phyloP scores from a whole-genome alignment of 768 basidiomycete species.

The Sarcodon sp. region DNA sequence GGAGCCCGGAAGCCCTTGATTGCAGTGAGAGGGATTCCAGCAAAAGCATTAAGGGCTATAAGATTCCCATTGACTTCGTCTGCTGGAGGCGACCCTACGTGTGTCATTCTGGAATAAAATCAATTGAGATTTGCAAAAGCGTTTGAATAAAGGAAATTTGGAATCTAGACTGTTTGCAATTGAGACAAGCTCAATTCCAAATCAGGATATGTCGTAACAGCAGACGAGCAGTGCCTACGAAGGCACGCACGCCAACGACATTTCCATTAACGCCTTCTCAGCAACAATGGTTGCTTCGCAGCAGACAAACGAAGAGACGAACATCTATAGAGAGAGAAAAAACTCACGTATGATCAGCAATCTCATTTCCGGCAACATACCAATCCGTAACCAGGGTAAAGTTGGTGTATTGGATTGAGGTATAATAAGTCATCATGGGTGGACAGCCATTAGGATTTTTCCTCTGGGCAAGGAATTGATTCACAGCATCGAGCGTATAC shows the following conservation, averaged over 20 bases:
- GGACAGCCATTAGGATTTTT: slow-evolving; percentile 66
- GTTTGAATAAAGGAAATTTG: neutral
- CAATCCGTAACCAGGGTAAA: slow-evolving; percentile 69
- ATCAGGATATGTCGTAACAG: too few relatives aligned
- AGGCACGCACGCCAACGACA: too few relatives aligned
- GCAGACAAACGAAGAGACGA: neutral
- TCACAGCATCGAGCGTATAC: slow-evolving; percentile 63
- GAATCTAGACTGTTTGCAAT: neutral
- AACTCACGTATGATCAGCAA: slow-evolving; percentile 64
- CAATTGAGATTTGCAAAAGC: neutral
- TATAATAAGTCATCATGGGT: slow-evolving; percentile 70
- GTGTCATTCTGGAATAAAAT: slow-evolving; percentile 48
- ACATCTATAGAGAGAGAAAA: neutral
- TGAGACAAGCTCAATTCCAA: too few relatives aligned
- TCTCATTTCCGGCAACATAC: slow-evolving; percentile 76
- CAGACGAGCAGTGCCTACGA: too few relatives aligned
- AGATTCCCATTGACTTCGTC: slow-evolving; percentile 71
- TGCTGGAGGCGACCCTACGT: slow-evolving; percentile 47
- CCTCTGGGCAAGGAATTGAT: slow-evolving; percentile 63
- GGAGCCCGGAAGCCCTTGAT: slow-evolving; percentile 72
- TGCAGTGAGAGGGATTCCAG: slow-evolving; percentile 54
- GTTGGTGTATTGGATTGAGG: slow-evolving; percentile 62
- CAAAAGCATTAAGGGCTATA: slow-evolving; percentile 64
- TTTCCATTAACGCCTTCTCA: too few relatives aligned
- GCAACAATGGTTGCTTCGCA: neutral